phyloP scores from a whole-genome alignment of 2,329 filamentous ascomycete species.

The Apiospora pterosperma region DNA sequence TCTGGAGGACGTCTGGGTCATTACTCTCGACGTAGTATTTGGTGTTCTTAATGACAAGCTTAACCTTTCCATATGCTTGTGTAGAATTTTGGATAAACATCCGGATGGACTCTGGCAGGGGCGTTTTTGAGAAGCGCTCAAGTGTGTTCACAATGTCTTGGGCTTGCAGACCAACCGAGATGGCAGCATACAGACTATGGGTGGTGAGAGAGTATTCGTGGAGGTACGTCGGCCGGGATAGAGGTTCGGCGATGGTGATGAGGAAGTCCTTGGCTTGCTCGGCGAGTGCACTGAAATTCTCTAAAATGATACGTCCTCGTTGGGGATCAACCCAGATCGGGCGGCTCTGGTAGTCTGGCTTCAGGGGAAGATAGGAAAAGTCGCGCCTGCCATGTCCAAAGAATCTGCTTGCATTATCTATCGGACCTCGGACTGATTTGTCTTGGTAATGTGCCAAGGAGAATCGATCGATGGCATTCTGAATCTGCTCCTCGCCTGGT shows the following conservation, averaged over 20 bases:
- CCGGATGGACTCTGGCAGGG: slow-evolving; percentile 75
- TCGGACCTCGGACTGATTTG: slow-evolving; percentile 35
- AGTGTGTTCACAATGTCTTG: slow-evolving; percentile 87
- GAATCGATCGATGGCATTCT: slow-evolving; percentile 59
- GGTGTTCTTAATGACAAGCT: slow-evolving; percentile 90
- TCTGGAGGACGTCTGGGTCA: slow-evolving; percentile 82
- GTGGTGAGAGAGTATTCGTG: slow-evolving; percentile 92
- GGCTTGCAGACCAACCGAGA: slow-evolving; percentile 88
- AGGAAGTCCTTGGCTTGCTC: slow-evolving; percentile 89
- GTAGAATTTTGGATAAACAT: slow-evolving; percentile 78
- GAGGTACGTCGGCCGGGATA: slow-evolving; percentile 83
- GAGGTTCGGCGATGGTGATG: slow-evolving; percentile 90
- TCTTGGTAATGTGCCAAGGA: slow-evolving; percentile 50
- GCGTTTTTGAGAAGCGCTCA: slow-evolving; percentile 84
- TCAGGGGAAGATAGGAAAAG: slow-evolving; percentile 78
- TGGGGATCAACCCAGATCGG: slow-evolving; percentile 92
- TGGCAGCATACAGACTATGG: slow-evolving; percentile 91
- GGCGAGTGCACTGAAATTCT: slow-evolving; percentile 89
- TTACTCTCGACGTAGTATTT: slow-evolving; percentile 92
- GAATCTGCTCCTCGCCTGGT: slow-evolving; percentile 52
- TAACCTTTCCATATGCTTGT: slow-evolving; percentile 90
- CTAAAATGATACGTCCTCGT: slow-evolving; percentile 83
- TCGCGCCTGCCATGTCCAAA: slow-evolving; percentile 53
- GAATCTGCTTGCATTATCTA: slow-evolving; percentile 40
- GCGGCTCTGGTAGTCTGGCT: slow-evolving; percentile 83